Evolutionary conservation across 768 basidiomycete genomes (phyloP).

Genomic region (Galerina marginata): DNA sequence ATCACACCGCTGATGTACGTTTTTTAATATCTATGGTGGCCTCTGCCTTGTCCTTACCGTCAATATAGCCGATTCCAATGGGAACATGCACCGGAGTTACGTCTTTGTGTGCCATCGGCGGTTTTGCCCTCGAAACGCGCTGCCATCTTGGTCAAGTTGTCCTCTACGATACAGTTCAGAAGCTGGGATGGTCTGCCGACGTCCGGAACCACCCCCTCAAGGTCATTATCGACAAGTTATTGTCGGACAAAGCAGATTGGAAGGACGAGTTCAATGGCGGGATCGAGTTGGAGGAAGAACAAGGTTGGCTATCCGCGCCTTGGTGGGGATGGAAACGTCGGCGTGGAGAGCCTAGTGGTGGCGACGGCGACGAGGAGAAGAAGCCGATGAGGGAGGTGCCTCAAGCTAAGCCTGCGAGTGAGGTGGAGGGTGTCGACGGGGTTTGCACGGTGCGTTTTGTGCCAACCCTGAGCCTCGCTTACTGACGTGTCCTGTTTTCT

Average conservation of each 20-base stretch:
- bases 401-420: slow-evolving; percentile 42
- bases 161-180: slow-evolving; percentile 84
- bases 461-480: neutral
- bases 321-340: slow-evolving; percentile 29
- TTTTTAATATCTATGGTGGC: neutral
- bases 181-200: slow-evolving; percentile 80
- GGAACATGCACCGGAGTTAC: slow-evolving; percentile 78
- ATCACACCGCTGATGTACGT: slow-evolving; percentile 84
- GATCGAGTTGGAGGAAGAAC: slow-evolving; percentile 13
- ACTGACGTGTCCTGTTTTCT: neutral
- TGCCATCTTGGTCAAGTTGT: slow-evolving; percentile 89
- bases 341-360: slow-evolving; percentile 14
- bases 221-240: slow-evolving; percentile 61
- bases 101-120: slow-evolving; percentile 55
- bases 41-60: slow-evolving; percentile 1
- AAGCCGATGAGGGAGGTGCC: slow-evolving; percentile 26
- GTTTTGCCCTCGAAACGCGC: slow-evolving; percentile 86
- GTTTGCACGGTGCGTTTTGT: slow-evolving; percentile 64
- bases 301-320: slow-evolving; percentile 9
- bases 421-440: slow-evolving; percentile 50
- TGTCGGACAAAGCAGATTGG: slow-evolving; percentile 29
- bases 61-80: slow-evolving; percentile 80
- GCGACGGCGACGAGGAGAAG: slow-evolving; percentile 15
- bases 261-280: slow-evolving; percentile 27
- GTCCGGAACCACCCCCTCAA: slow-evolving; percentile 73